phyloP scores from a whole-genome alignment of 2,329 filamentous ascomycete species.

The Fusarium irregulare region DNA sequence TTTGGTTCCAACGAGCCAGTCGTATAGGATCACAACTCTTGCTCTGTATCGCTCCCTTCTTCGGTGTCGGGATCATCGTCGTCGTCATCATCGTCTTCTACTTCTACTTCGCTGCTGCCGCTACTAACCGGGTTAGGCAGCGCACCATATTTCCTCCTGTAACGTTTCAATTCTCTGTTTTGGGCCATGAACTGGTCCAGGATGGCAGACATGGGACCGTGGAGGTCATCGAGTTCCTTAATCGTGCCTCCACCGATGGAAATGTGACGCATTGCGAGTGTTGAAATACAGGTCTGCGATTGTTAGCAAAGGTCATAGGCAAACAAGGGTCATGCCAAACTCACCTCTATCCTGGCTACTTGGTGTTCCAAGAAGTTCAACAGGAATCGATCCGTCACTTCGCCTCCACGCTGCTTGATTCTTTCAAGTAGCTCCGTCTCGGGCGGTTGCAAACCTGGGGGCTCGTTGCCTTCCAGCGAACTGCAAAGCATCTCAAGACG shows the following conservation, averaged over 20 bases:
- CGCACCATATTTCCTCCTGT: constrained; percentile 65
- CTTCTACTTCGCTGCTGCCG: constrained; percentile 35
- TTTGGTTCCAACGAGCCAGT: constrained; percentile 2
- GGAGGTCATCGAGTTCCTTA: constrained; percentile 74
- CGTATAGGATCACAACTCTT: constrained; percentile 36
- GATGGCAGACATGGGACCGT: constrained; percentile 81
- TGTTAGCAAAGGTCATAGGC: constrained; percentile 39
- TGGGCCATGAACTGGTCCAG: constrained; percentile 70
- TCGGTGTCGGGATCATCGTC: constrained; percentile 42
- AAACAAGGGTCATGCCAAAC: constrained; percentile 72
- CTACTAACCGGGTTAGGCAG: constrained; percentile 47
- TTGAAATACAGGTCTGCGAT: constrained; percentile 80
- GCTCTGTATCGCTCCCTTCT: constrained; percentile 48
- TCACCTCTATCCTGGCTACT: constrained; percentile 93
- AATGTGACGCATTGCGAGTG: constrained; percentile 82
- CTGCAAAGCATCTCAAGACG: constrained; percentile 94
- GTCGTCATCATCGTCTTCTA: constrained; percentile 32
- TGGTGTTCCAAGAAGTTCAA: constrained; percentile 94
- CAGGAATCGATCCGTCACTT: constrained; percentile 89
- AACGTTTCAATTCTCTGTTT: constrained; percentile 71
- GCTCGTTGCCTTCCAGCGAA: constrained; percentile 78
- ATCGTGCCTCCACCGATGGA: constrained; percentile 74
- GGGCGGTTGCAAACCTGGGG: constrained; percentile 75
- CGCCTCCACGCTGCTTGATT: constrained; percentile 74
- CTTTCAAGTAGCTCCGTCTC: constrained; percentile 85